phyloP scores from a whole-genome alignment of 257 asterid species.

The Leonotis leonurus region DNA sequence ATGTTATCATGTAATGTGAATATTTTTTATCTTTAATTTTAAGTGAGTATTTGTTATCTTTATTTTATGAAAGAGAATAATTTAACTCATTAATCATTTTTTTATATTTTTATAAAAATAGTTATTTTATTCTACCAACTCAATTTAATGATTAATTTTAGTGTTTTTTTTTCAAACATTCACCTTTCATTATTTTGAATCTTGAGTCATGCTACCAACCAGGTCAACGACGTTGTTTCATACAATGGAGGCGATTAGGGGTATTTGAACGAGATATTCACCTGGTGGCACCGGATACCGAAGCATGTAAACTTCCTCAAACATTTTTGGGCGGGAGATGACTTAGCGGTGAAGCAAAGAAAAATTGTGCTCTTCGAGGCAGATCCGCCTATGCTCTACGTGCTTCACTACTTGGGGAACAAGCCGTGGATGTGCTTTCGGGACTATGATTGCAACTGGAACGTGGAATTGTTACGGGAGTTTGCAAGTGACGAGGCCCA shows the following conservation, averaged over 20 bases:
- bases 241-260: constrained; percentile 95
- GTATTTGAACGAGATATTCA: constrained; percentile 61
- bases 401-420: constrained; percentile 64
- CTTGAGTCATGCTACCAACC: no score
- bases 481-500: constrained; percentile 83
- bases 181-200: no score
- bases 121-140: no score
- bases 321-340: constrained; percentile 70
- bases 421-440: constrained; percentile 86
- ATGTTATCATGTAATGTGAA: no score
- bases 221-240: constrained; percentile 52
- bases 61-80: no score
- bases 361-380: constrained; percentile 46
- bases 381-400: constrained; percentile 61
- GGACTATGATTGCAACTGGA: constrained; percentile 91
- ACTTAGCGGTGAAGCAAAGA: constrained; percentile 31
- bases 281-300: constrained; percentile 94
- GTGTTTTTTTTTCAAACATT: no score
- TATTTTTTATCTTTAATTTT: no score
- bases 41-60: no score
- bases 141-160: no score
- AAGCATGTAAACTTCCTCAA: constrained; percentile 60
- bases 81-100: no score
- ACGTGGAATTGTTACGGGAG: constrained; percentile 49
- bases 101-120: no score